phyloP scores from a whole-genome alignment of 2,329 filamentous ascomycete genomes.

The Diaporthe amygdali region DNA sequence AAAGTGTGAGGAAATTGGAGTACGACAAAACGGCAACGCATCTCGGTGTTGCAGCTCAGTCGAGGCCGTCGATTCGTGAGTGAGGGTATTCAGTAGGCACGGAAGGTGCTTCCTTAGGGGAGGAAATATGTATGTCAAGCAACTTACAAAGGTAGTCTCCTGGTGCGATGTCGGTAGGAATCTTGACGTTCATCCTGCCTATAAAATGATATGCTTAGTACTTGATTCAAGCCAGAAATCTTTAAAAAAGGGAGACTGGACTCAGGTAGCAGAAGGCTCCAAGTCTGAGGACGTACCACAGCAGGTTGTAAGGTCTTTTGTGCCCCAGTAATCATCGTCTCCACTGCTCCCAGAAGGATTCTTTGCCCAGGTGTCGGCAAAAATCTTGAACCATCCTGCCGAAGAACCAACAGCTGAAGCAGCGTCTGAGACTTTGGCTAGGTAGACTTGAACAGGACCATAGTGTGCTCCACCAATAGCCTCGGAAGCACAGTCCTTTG shows the following conservation, averaged over 20 bases:
- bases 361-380: slow-evolving; percentile 47
- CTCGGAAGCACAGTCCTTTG: slow-evolving; percentile 47
- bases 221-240: accelerated
- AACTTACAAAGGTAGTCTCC: slow-evolving; percentile 44
- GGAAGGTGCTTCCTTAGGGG: not conserved
- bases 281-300: slow-evolving; percentile 29
- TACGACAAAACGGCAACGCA: too few species aligned
- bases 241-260: not conserved
- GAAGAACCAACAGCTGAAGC: slow-evolving; percentile 45
- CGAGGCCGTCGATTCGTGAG: not conserved
- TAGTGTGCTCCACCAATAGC: slow-evolving; percentile 59
- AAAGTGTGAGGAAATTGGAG: not conserved
- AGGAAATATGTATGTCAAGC: not conserved
- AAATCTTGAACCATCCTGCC: slow-evolving; percentile 58
- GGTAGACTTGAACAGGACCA: slow-evolving; percentile 54
- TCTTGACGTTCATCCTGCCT: slow-evolving; percentile 43
- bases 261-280: not conserved
- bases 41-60: too few species aligned
- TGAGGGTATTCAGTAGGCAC: not conserved
- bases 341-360: slow-evolving; percentile 37
- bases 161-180: slow-evolving; percentile 37
- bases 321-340: slow-evolving; percentile 52
- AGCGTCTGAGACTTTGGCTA: slow-evolving; percentile 53
- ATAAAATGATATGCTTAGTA: not conserved
- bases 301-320: slow-evolving; percentile 46